Conservation (phyloP, 768 basidiomycete genomes). For the Roridomyces roridus region DNA sequence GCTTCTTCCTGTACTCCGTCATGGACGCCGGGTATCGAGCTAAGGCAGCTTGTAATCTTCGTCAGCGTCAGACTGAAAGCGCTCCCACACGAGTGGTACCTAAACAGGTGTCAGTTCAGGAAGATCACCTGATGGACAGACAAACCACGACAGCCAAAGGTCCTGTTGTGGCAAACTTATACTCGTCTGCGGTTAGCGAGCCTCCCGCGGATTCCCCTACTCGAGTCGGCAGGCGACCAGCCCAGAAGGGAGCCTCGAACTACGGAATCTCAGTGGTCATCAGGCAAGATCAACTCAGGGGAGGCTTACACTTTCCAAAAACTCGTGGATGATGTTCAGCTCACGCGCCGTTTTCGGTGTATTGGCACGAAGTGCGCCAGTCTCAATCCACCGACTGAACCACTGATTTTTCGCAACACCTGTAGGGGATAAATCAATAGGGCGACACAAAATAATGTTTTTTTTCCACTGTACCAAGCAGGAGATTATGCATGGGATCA, state of each 20-base stretch:
- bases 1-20: background rate
- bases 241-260: conserved; percentile 11
- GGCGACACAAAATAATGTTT: background rate
- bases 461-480: conserved; percentile 18
- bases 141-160: conserved; percentile 21
- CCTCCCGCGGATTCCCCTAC: conserved; percentile 25
- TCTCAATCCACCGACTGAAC: conserved; percentile 28
- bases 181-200: conserved; percentile 32
- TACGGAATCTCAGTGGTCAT: background rate
- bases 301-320: conserved; percentile 16
- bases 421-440: conserved; percentile 2
- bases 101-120: background rate
- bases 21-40: background rate
- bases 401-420: conserved; percentile 32
- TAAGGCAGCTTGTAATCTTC: background rate
- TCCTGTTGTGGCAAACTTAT: conserved; percentile 24
- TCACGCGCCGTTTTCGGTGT: no score
- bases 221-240: conserved; percentile 9
- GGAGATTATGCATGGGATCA: conserved; percentile 22
- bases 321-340: conserved; percentile 22
- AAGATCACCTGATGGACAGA: background rate
- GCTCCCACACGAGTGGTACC: conserved; percentile 22
- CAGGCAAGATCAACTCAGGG: background rate
- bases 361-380: conserved; percentile 15
- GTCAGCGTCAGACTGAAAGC: background rate